A percentile compares a stretch with the other conserved stretches of the same genome.
Evolutionary conservation across 2,329 filamentous ascomycete species (phyloP).

Genomic region (Aspergillus sp.): DNA sequence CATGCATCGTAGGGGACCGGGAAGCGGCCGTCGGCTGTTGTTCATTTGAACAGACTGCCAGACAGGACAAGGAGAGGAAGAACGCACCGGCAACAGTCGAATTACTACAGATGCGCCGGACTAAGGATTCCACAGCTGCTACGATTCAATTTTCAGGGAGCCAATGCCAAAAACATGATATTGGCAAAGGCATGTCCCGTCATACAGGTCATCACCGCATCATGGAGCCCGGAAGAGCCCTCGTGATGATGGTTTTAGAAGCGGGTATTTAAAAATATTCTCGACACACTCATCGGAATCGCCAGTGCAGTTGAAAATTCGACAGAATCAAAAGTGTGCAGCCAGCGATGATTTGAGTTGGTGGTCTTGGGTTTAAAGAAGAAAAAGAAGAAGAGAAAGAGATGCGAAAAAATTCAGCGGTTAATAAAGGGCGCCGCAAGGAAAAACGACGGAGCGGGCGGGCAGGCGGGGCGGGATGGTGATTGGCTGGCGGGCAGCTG

Average conservation of each 20-base stretch:
- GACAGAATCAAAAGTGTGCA: constrained; percentile 41
- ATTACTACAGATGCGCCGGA: neutral
- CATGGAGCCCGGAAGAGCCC: constrained; percentile 44
- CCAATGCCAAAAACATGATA: neutral
- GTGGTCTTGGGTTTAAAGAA: constrained; percentile 62
- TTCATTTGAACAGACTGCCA: neutral
- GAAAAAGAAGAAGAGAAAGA: constrained; percentile 28
- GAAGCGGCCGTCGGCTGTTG: neutral
- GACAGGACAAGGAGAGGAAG: neutral
- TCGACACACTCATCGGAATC: constrained; percentile 73
- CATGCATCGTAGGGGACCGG: constrained; percentile 25
- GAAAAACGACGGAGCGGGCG: constrained; percentile 37
- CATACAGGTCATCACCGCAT: constrained; percentile 51
- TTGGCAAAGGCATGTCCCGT: constrained; percentile 39
- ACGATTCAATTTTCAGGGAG: neutral
- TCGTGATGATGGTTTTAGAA: constrained; percentile 84
- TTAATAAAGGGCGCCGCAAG: constrained; percentile 23
- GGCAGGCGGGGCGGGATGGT: constrained; percentile 22
- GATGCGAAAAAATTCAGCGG: constrained; percentile 17
- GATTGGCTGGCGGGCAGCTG: constrained; percentile 30
- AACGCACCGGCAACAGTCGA: neutral
- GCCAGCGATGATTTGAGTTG: constrained; percentile 74
- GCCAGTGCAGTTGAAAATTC: constrained; percentile 60
- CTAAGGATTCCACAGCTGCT: no score
- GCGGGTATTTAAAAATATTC: constrained; percentile 60